phyloP scores from a whole-genome alignment of 2,329 filamentous ascomycete species.

The Trichoderma endophyticum region DNA sequence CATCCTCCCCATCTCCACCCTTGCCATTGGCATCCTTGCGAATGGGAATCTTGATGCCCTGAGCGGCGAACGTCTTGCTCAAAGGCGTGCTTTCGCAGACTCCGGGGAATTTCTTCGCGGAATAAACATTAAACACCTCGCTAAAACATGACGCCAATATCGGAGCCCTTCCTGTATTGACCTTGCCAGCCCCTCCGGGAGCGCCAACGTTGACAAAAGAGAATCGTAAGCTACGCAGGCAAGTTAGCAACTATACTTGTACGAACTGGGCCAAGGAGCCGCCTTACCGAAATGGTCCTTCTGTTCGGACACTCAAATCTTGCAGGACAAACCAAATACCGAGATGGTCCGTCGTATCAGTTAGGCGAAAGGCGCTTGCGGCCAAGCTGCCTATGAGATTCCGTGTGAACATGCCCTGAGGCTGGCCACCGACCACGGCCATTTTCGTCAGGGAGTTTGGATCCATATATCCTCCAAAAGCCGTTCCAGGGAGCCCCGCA shows the following conservation, averaged over 20 bases:
- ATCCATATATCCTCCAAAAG: slow-evolving; percentile 31
- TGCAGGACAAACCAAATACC: slow-evolving; percentile 97
- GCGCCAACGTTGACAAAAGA: slow-evolving; percentile 82
- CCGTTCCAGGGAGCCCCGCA: slow-evolving; percentile 24
- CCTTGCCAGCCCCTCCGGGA: slow-evolving; percentile 37
- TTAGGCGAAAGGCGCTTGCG: slow-evolving; percentile 81
- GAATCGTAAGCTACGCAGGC: slow-evolving; percentile 52
- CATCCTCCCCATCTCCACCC: slow-evolving; percentile 53
- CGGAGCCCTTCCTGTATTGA: slow-evolving; percentile 74
- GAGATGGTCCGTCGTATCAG: slow-evolving; percentile 73
- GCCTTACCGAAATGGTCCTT: slow-evolving; percentile 79
- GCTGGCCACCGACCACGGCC: slow-evolving; percentile 44
- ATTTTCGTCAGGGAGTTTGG: slow-evolving; percentile 32
- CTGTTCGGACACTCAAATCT: slow-evolving; percentile 89
- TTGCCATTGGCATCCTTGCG: slow-evolving; percentile 71
- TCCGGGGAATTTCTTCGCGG: slow-evolving; percentile 96
- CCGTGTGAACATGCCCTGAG: slow-evolving; percentile 84
- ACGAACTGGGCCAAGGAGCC: too few relatives aligned
- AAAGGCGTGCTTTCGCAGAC: slow-evolving; percentile 90
- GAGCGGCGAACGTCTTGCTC: slow-evolving; percentile 87
- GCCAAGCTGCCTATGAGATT: slow-evolving; percentile 92
- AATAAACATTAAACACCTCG: slow-evolving; percentile 88
- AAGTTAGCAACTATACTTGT: slow-evolving; percentile 21
- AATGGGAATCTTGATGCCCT: slow-evolving; percentile 96
- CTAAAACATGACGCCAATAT: slow-evolving; percentile 85